Evolutionary conservation across 1,284 basidiomycete genomes (phyloP), one percentile per base, ranked within the genome.

Genomic region (Somion occarium): DNA sequence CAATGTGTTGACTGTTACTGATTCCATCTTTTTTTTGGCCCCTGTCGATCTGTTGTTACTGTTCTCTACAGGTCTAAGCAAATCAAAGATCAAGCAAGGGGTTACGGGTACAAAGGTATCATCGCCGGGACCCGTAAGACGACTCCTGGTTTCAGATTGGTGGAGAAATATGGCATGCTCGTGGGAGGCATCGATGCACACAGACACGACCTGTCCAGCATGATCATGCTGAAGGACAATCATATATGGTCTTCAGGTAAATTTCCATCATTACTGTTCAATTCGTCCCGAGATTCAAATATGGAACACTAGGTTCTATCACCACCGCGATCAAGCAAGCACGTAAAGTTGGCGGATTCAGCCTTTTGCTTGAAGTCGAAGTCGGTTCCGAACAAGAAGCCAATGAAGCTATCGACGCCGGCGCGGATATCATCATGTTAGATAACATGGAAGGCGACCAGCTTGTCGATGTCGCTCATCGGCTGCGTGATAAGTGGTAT

Each of bases 161-260:
- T 99, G 3, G 96, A 99, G 69, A 99, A 99, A 71, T 98, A 99
- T 68, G 97, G 89, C 7, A 99, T 99, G 97, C 74, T 98, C 43
- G 93, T 99, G 23, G 96, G 97, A 22, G 97, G 96, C 3, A 89
- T 98, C 58, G 97, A 99, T 69, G 77, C 91, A 18, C 97, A 99
- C 73, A 81, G 97, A n/a, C 90, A 98, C 64, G 95, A 98, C 70
- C 77, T 99, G 27, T 94, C 91, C 37, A 93, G 90, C 66, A 99
- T 99, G 96, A 96, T 99, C 65, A 99, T 99, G 96, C 83, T 99
- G 63, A 99, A 99, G 72, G 96, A 99, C 66, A 99, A 99, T 68
- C 97, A 99, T 66, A 93, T 99, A 64, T 98, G 94, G 95, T 95
- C 93, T 5, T 91, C 88, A 24, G 93, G 93, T 85, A 60, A 59